A percentile compares a stretch with the other conserved stretches of the same genome.
Conservation (phyloP, 768 basidiomycete genomes). For the Scleroderma citrinum region DNA sequence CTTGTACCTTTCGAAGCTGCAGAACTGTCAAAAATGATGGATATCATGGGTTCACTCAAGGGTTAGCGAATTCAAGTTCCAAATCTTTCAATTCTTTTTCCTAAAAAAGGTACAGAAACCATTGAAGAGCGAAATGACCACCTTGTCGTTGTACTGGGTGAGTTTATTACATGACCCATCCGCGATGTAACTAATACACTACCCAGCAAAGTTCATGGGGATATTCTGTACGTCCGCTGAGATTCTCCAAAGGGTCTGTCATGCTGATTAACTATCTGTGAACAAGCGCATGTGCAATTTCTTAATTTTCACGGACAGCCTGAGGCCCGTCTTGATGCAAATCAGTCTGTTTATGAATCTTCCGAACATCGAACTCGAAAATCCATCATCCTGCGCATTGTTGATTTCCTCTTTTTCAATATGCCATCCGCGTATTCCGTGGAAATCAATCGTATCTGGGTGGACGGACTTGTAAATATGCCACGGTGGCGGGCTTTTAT, state of each 20-base stretch:
- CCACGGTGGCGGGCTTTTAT: conserved; percentile 38
- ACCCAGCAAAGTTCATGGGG: conserved; percentile 7
- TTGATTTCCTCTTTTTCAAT: conserved; percentile 39
- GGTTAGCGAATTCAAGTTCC: background rate
- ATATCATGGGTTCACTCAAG: conserved; percentile 6
- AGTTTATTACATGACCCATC: background rate
- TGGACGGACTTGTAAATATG: conserved; percentile 37
- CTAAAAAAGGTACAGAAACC: background rate
- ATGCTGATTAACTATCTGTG: background rate
- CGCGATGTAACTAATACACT: background rate
- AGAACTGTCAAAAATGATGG: conserved; percentile 8
- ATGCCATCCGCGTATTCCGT: conserved; percentile 40
- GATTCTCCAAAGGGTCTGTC: background rate
- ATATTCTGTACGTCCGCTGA: conserved; percentile 2
- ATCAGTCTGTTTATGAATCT: conserved; percentile 20
- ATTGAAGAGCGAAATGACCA: conserved; percentile 1
- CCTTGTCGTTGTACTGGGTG: conserved; percentile 5
- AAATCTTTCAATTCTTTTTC: background rate
- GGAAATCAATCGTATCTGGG: conserved; percentile 38
- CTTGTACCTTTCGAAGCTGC: conserved; percentile 11
- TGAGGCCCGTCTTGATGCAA: conserved; percentile 28
- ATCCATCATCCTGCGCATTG: conserved; percentile 31
- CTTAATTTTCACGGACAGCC: conserved; percentile 34
- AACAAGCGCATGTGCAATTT: conserved; percentile 24
- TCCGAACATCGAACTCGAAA: conserved; percentile 6